Conservation (phyloP, 2,329 filamentous ascomycete species). For the Paecilomyces variotii region DNA sequence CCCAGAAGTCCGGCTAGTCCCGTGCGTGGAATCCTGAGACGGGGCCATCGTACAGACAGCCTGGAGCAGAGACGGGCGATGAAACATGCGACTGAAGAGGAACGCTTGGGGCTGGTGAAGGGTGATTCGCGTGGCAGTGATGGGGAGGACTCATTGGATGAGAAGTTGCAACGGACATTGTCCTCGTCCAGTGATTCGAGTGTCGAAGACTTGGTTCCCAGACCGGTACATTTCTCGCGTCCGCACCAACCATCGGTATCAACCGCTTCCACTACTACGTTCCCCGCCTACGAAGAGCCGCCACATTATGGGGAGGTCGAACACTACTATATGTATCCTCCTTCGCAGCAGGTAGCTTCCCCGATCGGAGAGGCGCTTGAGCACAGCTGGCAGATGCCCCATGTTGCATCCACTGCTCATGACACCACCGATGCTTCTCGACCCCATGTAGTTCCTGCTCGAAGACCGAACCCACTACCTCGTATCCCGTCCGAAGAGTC, state of each 20-base stretch:
- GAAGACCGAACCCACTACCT: conserved; percentile 23
- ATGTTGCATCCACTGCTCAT: neutral
- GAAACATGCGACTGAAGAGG: conserved; percentile 67
- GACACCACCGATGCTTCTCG: conserved; percentile 5
- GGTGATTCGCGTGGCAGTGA: conserved; percentile 47
- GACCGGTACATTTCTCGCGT: conserved; percentile 8
- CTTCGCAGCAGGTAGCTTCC: conserved; percentile 6
- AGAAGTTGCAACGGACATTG: conserved; percentile 20
- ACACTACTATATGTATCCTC: conserved; percentile 8
- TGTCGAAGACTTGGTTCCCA: conserved; percentile 11
- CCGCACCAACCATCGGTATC: conserved; percentile 16
- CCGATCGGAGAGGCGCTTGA: conserved; percentile 11
- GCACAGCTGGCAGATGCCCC: conserved; percentile 8
- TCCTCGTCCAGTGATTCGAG: conserved; percentile 11
- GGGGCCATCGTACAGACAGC: conserved; percentile 31
- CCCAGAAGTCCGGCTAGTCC: conserved; percentile 13
- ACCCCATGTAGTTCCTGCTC: conserved; percentile 13
- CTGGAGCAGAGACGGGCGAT: conserved; percentile 16
- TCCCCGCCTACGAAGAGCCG: neutral
- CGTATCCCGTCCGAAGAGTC: conserved; percentile 16
- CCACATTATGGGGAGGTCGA: neutral
- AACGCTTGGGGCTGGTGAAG: conserved; percentile 72
- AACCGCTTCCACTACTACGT: conserved; percentile 13
- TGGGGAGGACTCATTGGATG: conserved; percentile 16
- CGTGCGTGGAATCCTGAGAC: conserved; percentile 32